Conservation (phyloP, 345 rosid species). For the Mangifera indica region DNA sequence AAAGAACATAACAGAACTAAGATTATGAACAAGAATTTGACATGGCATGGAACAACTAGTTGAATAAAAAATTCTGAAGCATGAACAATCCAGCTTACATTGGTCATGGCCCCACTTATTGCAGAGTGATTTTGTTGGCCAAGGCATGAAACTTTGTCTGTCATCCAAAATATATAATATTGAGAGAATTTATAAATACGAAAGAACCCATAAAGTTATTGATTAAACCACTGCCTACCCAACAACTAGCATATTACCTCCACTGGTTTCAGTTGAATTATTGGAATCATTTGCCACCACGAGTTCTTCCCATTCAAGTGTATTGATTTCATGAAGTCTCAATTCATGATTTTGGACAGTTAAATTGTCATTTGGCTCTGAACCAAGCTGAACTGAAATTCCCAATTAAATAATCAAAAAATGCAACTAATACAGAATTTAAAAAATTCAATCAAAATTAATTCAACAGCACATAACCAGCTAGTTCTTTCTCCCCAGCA, state of each 20-base stretch:
- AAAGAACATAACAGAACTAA: background rate
- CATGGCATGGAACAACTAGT: background rate
- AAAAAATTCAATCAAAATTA: background rate
- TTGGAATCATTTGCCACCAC: conserved; percentile 51
- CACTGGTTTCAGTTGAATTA: conserved; percentile 31
- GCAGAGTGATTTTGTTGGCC: conserved; percentile 41
- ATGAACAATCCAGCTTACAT: conserved; percentile 44
- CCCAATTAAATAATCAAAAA: background rate
- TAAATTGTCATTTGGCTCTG: conserved; percentile 42
- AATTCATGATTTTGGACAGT: conserved; percentile 56
- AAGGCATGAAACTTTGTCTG: conserved; percentile 49
- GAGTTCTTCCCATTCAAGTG: conserved; percentile 98
- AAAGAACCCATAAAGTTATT: background rate
- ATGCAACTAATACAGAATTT: conserved; percentile 2
- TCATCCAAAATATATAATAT: conserved; percentile 18
- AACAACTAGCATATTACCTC: conserved; percentile 43
- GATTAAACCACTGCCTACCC: conserved; percentile 10
- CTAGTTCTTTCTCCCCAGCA: conserved; percentile 33
- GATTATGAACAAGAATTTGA: background rate
- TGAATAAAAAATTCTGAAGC: conserved; percentile 6
- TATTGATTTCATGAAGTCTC: conserved; percentile 86
- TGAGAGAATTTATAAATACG: background rate
- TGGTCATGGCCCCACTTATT: conserved; percentile 30
- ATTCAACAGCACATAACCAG: conserved; percentile 23
- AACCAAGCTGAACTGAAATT: conserved; percentile 14